Evolutionary conservation across 2,329 filamentous ascomycete genomes (phyloP), one percentile per base, ranked within the genome.

Genomic region (Exophiala aquamarina): DNA sequence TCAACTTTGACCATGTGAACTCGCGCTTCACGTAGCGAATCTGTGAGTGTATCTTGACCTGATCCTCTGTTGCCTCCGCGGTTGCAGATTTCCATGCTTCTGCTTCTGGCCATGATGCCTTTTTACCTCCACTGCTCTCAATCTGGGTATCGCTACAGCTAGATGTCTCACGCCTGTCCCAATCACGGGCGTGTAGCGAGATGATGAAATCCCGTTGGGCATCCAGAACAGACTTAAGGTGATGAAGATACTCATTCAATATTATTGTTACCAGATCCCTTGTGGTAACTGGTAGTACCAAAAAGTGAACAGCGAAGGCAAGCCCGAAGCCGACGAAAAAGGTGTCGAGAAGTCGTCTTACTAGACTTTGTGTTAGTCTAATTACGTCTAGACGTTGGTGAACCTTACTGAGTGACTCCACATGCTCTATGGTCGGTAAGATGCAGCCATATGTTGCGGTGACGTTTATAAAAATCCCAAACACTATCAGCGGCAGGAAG

Each of bases 1-100:
- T 76, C 6, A 89, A 66, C 57, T 84, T 84, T 1, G 85, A 86
- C 61, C 79, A 80, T 0, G 84, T 84, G n/a, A 86, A 64, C 56
- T 91, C 87, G 41, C 85, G 74, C 66, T 89, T 89, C 0, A 84
- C 86, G 60, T 89, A 89, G 1, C 77, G 73, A 26, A 89, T 61
- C 56, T 90, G 86, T 0, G 74, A 75, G 41, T 82, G 74, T 4
- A 89, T 69, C 62, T 87, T 89, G 2, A 82, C 82, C 44, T 83
- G 76, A 3, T 88, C 65, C 17, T 77, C 79, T 2, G 74, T 77
- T 20, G 86, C 64, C 37, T 63, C 63, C 3, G 70, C 69, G 48
- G 75, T 68, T 1, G 67, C 62, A 23, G 68, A 73, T 23, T 69
- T 66, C 11, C 67, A 58, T 36, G 64, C 41, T 31, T 61, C 66